A percentile compares a stretch with the other conserved stretches of the same genome.
Evolutionary conservation across 2,329 filamentous ascomycete species (phyloP).

Genomic region (Lecanoromycetidae sp.): DNA sequence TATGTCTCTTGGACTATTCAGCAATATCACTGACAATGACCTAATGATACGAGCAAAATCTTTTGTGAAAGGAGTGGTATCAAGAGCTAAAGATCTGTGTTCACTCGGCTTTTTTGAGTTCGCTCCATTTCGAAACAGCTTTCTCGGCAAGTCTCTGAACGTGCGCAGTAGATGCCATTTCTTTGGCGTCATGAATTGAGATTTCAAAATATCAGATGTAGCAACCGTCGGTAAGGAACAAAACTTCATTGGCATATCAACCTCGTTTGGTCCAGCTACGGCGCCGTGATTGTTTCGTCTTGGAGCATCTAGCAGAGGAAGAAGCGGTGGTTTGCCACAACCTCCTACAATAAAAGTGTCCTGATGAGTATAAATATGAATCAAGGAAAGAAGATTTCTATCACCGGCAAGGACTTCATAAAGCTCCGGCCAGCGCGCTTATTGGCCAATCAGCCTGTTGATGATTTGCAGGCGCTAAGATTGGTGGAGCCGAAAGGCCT

Average conservation of each 20-base stretch:
- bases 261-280: slow-evolving; percentile 56
- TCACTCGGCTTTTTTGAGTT: too few relatives aligned
- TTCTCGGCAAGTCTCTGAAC: too few relatives aligned
- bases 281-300: slow-evolving; percentile 42
- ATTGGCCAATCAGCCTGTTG: neutral
- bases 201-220: too few relatives aligned
- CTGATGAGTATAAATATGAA: slow-evolving; percentile 42
- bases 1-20: too few relatives aligned
- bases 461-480: slow-evolving; percentile 2
- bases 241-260: slow-evolving; percentile 40
- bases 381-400: neutral
- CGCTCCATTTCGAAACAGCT: too few relatives aligned
- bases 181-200: too few relatives aligned
- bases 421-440: neutral
- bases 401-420: neutral
- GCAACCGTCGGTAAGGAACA: slow-evolving; percentile 57
- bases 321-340: slow-evolving; percentile 37
- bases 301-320: slow-evolving; percentile 52
- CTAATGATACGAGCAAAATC: too few relatives aligned
- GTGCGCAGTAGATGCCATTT: too few relatives aligned
- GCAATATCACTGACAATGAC: too few relatives aligned
- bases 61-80: too few relatives aligned
- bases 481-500: neutral
- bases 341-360: slow-evolving; percentile 56
- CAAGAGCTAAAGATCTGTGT: too few relatives aligned